Percentiles rank a stretch among this genome's conserved stretches.
phyloP scores from a whole-genome alignment of 768 basidiomycete species.

The Calocera cornea region DNA sequence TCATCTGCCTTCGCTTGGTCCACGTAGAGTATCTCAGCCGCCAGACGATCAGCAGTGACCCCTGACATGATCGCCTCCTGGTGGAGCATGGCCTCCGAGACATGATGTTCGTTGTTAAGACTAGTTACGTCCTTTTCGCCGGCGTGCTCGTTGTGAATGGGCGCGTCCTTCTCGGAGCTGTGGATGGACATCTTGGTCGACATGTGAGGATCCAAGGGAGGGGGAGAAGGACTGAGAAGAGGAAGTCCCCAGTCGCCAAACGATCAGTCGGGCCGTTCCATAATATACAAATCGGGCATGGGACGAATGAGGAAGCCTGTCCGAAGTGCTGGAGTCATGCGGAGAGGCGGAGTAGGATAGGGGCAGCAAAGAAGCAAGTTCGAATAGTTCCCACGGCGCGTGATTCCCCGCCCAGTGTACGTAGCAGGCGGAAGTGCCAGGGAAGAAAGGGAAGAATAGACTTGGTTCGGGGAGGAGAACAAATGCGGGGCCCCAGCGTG shows the following conservation, averaged over 20 bases:
- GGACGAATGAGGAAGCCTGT: neutral
- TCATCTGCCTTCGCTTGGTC: neutral
- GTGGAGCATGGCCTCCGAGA: neutral
- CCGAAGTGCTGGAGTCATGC: neutral
- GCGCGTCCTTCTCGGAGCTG: neutral
- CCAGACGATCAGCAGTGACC: neutral
- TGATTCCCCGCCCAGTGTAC: neutral
- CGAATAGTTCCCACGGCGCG: neutral
- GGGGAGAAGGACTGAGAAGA: neutral
- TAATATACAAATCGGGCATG: neutral
- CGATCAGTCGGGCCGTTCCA: neutral
- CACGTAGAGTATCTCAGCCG: neutral
- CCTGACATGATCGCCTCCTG: neutral
- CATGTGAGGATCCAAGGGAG: neutral
- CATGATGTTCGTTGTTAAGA: neutral
- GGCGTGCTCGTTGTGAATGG: neutral
- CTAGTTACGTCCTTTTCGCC: neutral
- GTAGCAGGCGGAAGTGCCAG: neutral
- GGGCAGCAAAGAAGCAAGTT: neutral
- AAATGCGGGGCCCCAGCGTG: neutral
- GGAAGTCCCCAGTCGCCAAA: neutral
- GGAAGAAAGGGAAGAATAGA: neutral
- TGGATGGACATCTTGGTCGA: neutral
- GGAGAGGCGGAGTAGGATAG: neutral
- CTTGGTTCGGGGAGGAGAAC: neutral